Conservation (phyloP, 129 eudicot genomes). For the Helichrysum umbraculigerum region DNA sequence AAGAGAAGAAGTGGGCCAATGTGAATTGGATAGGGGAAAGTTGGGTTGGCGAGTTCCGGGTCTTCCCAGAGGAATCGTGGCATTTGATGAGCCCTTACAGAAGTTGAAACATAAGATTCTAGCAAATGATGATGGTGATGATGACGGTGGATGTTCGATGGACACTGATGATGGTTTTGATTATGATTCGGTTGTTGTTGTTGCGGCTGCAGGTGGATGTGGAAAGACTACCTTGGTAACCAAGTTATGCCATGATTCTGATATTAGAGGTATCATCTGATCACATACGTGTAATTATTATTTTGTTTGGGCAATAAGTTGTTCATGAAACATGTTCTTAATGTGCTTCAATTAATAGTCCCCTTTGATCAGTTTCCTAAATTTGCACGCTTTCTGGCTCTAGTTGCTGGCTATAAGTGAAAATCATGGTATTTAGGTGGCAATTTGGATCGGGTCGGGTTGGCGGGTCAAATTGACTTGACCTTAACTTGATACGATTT, state of each 20-base stretch:
- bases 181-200: constrained; percentile 10
- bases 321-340: background rate
- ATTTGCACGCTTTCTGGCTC: background rate
- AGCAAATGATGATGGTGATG: background rate
- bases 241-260: background rate
- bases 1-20: background rate
- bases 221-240: constrained; percentile 27
- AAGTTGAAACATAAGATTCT: constrained; percentile 21
- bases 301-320: background rate
- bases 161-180: constrained; percentile 2
- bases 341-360: background rate
- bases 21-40: background rate
- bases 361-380: background rate
- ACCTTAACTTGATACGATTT: background rate
- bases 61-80: constrained; percentile 21
- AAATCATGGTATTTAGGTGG: background rate
- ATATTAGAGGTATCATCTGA: constrained; percentile 3
- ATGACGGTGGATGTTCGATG: background rate
- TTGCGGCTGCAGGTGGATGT: constrained; percentile 18
- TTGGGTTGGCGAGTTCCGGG: constrained; percentile 28
- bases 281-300: background rate
- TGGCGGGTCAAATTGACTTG: background rate
- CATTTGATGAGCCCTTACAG: constrained; percentile 16
- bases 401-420: background rate
- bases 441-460: background rate